Evolutionary conservation across 768 basidiomycete species (phyloP).

Genomic region (Mycena alexandri): DNA sequence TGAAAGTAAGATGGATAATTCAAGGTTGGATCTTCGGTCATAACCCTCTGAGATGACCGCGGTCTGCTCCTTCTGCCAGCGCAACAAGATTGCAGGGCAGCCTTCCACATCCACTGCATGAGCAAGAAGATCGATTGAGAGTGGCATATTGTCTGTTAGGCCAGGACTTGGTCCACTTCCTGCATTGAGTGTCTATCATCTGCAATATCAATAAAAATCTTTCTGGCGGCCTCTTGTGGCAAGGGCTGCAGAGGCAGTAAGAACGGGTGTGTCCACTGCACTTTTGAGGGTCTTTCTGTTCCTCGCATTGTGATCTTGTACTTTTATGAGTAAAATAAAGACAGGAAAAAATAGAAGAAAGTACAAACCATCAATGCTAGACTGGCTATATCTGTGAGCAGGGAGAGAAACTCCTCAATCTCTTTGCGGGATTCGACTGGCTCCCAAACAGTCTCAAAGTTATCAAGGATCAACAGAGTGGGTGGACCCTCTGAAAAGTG

Average conservation of each 20-base stretch:
- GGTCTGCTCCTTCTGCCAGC: background rate
- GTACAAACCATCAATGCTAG: constrained; percentile 8
- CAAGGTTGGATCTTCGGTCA: constrained; percentile 1
- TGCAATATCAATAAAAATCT: constrained; percentile 9
- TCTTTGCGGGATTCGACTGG: background rate
- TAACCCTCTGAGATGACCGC: background rate
- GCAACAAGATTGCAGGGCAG: background rate
- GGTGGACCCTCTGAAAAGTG: background rate
- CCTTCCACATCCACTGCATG: background rate
- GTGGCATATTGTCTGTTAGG: background rate
- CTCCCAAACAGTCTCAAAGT: constrained; percentile 15
- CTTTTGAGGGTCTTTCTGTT: background rate
- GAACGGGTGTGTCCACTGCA: background rate
- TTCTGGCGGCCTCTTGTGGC: background rate
- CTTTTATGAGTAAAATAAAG: background rate
- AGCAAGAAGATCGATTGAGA: background rate
- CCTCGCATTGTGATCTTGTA: constrained; percentile 22
- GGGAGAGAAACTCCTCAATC: constrained; percentile 8
- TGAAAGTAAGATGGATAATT: constrained; percentile 10
- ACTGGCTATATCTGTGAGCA: background rate
- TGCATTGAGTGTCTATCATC: background rate
- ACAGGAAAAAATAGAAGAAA: background rate
- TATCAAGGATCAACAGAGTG: constrained; percentile 8
- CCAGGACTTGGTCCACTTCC: background rate
- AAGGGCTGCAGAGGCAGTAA: background rate